These are phyloP conservation scores for Chlamydomonas eustigma DNA, from an alignment of 139 green algal genomes.

Conservation along the genomic window DNA sequence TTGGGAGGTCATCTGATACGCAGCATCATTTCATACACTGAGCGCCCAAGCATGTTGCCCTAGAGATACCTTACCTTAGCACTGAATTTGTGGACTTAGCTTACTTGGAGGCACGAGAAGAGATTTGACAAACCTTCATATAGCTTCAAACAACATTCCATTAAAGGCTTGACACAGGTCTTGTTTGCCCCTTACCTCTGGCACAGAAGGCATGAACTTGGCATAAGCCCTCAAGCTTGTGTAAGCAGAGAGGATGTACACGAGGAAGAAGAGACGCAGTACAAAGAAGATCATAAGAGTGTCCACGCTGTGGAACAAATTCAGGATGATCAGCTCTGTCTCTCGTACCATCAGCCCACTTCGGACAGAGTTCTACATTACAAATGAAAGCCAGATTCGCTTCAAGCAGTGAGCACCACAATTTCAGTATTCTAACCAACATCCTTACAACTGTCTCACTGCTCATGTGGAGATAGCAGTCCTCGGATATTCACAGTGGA, in stretches of 20 bases:
- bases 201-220: not conserved
- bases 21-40: slow-evolving; percentile 1
- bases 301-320: not conserved
- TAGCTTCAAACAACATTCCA: not conserved
- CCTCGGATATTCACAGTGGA: not conserved
- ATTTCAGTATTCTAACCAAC: no score
- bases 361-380: no score
- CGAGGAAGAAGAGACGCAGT: not conserved
- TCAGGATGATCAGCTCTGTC: no score
- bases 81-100: not conserved
- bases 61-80: not conserved
- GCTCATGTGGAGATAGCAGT: not conserved
- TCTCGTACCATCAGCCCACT: no score
- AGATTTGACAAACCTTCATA: not conserved
- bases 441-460: no score
- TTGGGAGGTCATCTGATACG: not conserved
- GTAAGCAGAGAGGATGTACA: not conserved
- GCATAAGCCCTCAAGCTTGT: not conserved
- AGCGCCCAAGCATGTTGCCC: no score
- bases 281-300: not conserved
- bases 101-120: not conserved
- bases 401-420: no score
- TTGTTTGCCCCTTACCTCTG: not conserved
- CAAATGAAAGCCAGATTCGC: no score
- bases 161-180: not conserved